phyloP scores from a whole-genome alignment of 805 yeast species.

The Teunomyces stri region DNA sequence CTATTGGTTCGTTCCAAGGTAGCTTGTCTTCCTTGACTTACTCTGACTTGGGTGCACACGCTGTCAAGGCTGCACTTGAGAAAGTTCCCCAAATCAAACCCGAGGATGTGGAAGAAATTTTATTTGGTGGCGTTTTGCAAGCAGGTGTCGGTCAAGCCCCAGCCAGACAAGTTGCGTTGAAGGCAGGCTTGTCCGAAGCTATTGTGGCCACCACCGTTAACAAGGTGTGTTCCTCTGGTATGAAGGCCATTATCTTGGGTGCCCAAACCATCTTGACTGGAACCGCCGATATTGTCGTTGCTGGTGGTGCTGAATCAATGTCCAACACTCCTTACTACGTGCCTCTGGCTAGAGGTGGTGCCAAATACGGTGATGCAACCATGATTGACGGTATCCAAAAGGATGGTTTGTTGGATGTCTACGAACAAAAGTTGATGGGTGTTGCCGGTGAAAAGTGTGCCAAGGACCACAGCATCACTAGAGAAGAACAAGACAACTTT shows the following conservation, averaged over 20 bases:
- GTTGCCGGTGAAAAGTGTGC: conserved; percentile 97
- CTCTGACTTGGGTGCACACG: conserved; percentile 87
- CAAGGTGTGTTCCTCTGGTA: conserved; percentile 96
- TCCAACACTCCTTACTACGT: conserved; percentile 91
- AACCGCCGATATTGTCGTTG: conserved; percentile 86
- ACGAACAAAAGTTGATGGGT: conserved; percentile 89
- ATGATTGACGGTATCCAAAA: conserved; percentile 86
- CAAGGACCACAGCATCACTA: conserved; percentile 65
- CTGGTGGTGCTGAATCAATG: conserved; percentile 99
- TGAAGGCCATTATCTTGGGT: conserved; percentile 86
- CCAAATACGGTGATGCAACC: conserved; percentile 80
- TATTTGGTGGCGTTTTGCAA: conserved; percentile 88
- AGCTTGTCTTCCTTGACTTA: conserved; percentile 68
- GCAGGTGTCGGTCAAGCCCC: conserved; percentile 97
- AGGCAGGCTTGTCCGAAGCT: conserved; percentile 78
- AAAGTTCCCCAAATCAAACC: conserved; percentile 81
- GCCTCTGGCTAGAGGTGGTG: conserved; percentile 82
- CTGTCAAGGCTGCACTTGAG: conserved; percentile 83
- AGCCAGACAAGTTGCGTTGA: conserved; percentile 94
- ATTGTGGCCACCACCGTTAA: conserved; percentile 88
- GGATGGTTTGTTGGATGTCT: conserved; percentile 94
- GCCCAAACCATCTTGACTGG: conserved; percentile 90
- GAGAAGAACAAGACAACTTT: conserved; percentile 87
- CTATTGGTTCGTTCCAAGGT: conserved; percentile 94
- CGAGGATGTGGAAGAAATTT: conserved; percentile 78